Base-by-base conservation (phyloP, 1,284 basidiomycete species). In the Quambalaria eucalypti region DNA sequence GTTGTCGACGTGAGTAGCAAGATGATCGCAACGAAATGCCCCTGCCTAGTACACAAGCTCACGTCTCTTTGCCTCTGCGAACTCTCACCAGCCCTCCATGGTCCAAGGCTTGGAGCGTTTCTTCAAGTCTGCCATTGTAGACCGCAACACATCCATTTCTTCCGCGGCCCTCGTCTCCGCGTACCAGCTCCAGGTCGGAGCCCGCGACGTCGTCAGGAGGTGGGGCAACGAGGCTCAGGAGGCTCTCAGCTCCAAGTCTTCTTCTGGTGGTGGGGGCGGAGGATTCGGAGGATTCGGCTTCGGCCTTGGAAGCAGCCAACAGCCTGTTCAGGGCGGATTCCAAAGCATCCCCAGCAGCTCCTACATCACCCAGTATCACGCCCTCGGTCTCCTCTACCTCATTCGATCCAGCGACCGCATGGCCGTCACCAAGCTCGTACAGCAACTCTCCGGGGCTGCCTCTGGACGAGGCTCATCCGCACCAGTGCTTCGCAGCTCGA, bases 171-270 rank as follows among this genome's bases (percentile, higher is more conserved):
- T 99, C 65, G 88, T 98, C 49, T 97, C 95, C 8, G 86, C 95
- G 6, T 98, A 98, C 76, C 93, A 98, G 78, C 84, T 98, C 61
- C 95, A 87, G 81, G 89, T 91, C 44, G 81, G 85, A 60, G 89
- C 95, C 4, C 88, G 89, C 70, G 88, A 96, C 61, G 90, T 96
- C 44, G 71, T 75, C 14, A 64, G 69, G n/a, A 85, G 95, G 68
- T 99, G 95, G 95, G 89, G 90, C 16, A 98, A 97, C 77, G 95
- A 99, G 78, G 90, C 87, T 1, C 90, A 96, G 76, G 95, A 98
- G 78, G 90, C 95, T 1, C 87, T 97, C 66, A 91, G 85, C 73
- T 61, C 66, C 39, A 66, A 68, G 54, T 58, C 62, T 28, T 55
- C 61, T 1, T 57, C 62, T 31, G 48, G 60, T 14, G 52, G 46